phyloP scores from a whole-genome alignment of 768 basidiomycete species.

The Hortiboletus campestris region DNA sequence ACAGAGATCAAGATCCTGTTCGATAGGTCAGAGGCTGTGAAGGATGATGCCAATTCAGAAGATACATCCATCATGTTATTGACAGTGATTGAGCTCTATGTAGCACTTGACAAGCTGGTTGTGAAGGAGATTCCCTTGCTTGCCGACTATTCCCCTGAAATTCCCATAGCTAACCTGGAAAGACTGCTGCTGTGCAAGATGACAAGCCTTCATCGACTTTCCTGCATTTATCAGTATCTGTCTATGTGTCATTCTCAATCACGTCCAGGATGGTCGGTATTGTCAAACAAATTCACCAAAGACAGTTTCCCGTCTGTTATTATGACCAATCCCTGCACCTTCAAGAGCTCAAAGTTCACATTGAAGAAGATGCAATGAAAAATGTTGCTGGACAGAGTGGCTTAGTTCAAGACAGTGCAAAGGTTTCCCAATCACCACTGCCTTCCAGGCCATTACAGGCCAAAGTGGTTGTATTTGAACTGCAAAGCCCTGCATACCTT shows the following conservation, averaged over 20 bases:
- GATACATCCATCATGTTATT: conserved; percentile 40
- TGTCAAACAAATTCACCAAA: conserved; percentile 18
- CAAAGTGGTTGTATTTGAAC: conserved; percentile 38
- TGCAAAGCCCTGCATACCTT: conserved; percentile 34
- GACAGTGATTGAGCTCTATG: conserved; percentile 32
- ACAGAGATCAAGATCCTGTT: too few species aligned
- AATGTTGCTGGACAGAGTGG: not conserved
- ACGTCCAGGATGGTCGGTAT: conserved; percentile 28
- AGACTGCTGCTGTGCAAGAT: conserved; percentile 27
- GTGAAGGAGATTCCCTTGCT: conserved; percentile 27
- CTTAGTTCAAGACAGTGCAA: too few species aligned
- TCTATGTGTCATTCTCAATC: conserved; percentile 23
- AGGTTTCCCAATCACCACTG: conserved; percentile 33
- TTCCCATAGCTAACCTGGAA: conserved; percentile 19
- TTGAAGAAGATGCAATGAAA: conserved; percentile 24
- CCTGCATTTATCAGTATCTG: conserved; percentile 31
- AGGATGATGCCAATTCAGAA: too few species aligned
- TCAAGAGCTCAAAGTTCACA: conserved; percentile 25
- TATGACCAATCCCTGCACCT: conserved; percentile 26
- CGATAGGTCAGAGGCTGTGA: too few species aligned
- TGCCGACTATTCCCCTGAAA: conserved; percentile 31
- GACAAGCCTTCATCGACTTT: conserved; percentile 27
- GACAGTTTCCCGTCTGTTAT: conserved; percentile 36
- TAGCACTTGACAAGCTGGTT: conserved; percentile 30
- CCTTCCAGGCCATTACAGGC: conserved; percentile 33